Percentiles rank a stretch among this genome's conserved stretches.
phyloP scores from a whole-genome alignment of 2,329 filamentous ascomycete genomes.

The Saccharata proteae region DNA sequence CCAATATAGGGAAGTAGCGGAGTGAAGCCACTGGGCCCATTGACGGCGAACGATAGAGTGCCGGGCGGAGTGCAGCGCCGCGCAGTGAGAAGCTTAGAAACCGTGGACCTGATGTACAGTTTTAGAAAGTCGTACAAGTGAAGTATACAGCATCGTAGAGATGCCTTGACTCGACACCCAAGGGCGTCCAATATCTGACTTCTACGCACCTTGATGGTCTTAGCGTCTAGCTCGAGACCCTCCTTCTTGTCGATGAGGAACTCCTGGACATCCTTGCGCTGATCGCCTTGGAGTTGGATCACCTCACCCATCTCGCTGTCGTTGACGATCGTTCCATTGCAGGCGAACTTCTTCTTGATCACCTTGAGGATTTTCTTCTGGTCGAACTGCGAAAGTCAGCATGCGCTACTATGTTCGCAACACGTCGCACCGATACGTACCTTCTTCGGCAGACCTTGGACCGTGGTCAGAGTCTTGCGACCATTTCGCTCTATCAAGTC shows the following conservation, averaged over 20 bases:
- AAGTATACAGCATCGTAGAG: too few species aligned
- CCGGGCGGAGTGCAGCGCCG: slow-evolving; percentile 5
- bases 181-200: slow-evolving; percentile 1
- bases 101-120: slow-evolving; percentile 40
- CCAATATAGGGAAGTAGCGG: slow-evolving; percentile 1
- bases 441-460: slow-evolving; percentile 98
- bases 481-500: slow-evolving; percentile 99
- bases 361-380: slow-evolving; percentile 99
- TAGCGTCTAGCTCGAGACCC: slow-evolving; percentile 83
- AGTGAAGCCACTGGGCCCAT: slow-evolving; percentile 1
- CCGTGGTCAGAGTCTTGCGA: slow-evolving; percentile 99
- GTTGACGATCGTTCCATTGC: slow-evolving; percentile 99
- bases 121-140: slow-evolving; percentile 6
- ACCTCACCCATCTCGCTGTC: slow-evolving; percentile 97
- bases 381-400: too few species aligned
- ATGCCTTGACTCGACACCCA: not conserved
- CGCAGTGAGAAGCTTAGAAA: slow-evolving; percentile 40
- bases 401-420: too few species aligned
- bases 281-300: slow-evolving; percentile 98
- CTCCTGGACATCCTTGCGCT: slow-evolving; percentile 96
- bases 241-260: slow-evolving; percentile 95
- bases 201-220: slow-evolving; percentile 77
- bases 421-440: too few species aligned
- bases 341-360: slow-evolving; percentile 99
- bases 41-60: slow-evolving; percentile 1